Evolutionary conservation across 306 rosid species (phyloP).

Genomic region (Quercus agrifolia): DNA sequence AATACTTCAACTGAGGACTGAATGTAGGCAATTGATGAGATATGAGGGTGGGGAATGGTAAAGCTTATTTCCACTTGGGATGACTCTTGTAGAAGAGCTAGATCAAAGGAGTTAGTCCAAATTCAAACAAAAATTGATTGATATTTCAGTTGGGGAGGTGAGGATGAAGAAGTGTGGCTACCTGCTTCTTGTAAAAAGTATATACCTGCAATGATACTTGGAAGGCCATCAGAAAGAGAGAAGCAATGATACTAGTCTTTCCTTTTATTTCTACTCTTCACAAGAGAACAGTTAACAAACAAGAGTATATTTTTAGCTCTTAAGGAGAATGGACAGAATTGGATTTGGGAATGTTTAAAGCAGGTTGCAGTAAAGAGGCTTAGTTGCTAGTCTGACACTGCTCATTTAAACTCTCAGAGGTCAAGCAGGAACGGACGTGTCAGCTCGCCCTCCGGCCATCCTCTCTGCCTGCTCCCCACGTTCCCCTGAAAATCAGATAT

Average conservation of each 20-base stretch:
- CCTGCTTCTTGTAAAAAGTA: too few relatives aligned
- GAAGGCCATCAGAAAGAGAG: not conserved
- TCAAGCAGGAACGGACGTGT: slow-evolving; percentile 28
- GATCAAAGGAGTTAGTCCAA: too few relatives aligned
- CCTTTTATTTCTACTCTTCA: not conserved
- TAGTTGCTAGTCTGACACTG: not conserved
- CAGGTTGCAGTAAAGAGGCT: not conserved
- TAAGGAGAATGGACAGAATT: not conserved
- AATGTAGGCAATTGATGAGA: too few relatives aligned
- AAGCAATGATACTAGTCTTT: not conserved
- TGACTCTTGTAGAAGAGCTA: too few relatives aligned
- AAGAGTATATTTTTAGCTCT: not conserved
- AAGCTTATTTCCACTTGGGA: too few relatives aligned
- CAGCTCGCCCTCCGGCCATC: slow-evolving; percentile 71
- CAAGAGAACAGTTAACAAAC: not conserved
- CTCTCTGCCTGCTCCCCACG: slow-evolving; percentile 81
- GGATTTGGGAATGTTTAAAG: not conserved
- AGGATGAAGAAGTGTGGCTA: too few relatives aligned
- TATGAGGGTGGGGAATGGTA: too few relatives aligned
- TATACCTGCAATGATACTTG: too few relatives aligned
- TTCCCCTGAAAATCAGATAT: slow-evolving; percentile 52
- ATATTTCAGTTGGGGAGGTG: too few relatives aligned
- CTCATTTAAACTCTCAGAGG: not conserved
- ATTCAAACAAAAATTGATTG: too few relatives aligned
- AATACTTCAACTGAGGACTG: too few relatives aligned